Base-by-base conservation (phyloP, 1,139 yeast species). In the Candida sojae region DNA sequence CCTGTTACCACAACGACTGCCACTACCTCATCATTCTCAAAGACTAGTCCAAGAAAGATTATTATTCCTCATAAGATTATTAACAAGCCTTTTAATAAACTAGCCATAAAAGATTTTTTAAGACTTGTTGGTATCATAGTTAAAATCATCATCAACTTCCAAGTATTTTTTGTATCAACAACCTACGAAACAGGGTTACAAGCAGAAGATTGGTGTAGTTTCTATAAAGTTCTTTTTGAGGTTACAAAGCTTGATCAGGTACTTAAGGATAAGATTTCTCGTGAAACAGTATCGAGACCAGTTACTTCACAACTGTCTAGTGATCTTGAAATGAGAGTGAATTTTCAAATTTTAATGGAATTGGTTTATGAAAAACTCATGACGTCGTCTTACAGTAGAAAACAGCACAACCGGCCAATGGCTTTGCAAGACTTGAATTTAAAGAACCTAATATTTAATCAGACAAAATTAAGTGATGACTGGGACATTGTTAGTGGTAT, bases 1-100 rank as follows among this genome's bases (percentile, higher is more conserved):
- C 42, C 42, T 7, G 47, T 48, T 4, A 49, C 52, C 26, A 38
- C 52, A 26, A 38, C 51, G 6, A 50, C 47, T 6, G 21, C 52
- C 26, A 38, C 49, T 5, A 50, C 47, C 6, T 26, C 45, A 8
- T 33, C 48, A 6, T 29, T 47, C 33, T 25, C 49, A 5, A 29
- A 30, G 6, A 21, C 37, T 21, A 32, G 46, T 2, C 45, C 46
- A 9, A 53, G 53, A 25, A 63, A 68, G 48, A 67, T 74, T 3
- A 67, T 75, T 6, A 68, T 75, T 1, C 80, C 81, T 0, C 80
- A 76, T 51, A 69, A 70, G 48, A 71, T 76, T 6, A 62, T 76
- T 30, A 67, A 66, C 48, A 73, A 73, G 47, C 80, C 80, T 6
- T 70, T 76, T 48, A 65, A 69, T 33, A 71, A 70, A 49, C 60